These are phyloP conservation scores for Citeromyces matritensis DNA, from an alignment of 805 yeast genomes.

Conservation along the genomic window DNA sequence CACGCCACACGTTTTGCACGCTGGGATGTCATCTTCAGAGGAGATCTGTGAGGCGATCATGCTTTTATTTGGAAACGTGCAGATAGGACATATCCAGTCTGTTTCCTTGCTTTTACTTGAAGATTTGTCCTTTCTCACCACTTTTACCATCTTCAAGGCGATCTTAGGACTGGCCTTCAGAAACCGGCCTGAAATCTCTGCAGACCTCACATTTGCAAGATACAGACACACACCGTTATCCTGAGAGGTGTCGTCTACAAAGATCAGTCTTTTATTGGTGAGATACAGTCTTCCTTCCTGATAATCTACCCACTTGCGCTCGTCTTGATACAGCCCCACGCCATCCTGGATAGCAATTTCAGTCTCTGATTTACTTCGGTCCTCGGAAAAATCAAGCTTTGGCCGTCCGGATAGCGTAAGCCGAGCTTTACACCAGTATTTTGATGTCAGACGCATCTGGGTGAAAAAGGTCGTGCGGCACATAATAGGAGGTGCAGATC, in stretches of 20 bases:
- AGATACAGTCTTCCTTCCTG: slow-evolving; percentile 71
- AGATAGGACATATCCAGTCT: slow-evolving; percentile 1
- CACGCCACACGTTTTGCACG: slow-evolving; percentile 53
- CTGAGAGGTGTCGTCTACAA: slow-evolving; percentile 28
- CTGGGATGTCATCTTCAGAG: slow-evolving; percentile 17
- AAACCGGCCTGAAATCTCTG: slow-evolving; percentile 31
- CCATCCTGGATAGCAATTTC: slow-evolving; percentile 35
- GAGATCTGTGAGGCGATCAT: not conserved
- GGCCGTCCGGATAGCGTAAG: slow-evolving; percentile 18
- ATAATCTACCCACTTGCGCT: slow-evolving; percentile 40
- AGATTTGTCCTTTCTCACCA: slow-evolving; percentile 5
- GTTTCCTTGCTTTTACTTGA: slow-evolving; percentile 1
- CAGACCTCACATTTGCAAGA: slow-evolving; percentile 7
- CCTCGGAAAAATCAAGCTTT: slow-evolving; percentile 2
- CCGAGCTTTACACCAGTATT: slow-evolving; percentile 8
- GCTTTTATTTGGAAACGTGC: not conserved
- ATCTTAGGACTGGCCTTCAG: slow-evolving; percentile 70
- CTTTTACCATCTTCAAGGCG: slow-evolving; percentile 11
- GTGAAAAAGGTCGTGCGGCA: no score
- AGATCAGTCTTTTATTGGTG: slow-evolving; percentile 61
- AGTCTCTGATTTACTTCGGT: slow-evolving; percentile 18
- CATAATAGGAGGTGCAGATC: no score
- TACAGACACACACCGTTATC: slow-evolving; percentile 5
- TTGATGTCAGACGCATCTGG: slow-evolving; percentile 2
- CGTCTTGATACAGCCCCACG: slow-evolving; percentile 73